Conservation (phyloP, 768 basidiomycete species). For the Glaciozyma antarctica region DNA sequence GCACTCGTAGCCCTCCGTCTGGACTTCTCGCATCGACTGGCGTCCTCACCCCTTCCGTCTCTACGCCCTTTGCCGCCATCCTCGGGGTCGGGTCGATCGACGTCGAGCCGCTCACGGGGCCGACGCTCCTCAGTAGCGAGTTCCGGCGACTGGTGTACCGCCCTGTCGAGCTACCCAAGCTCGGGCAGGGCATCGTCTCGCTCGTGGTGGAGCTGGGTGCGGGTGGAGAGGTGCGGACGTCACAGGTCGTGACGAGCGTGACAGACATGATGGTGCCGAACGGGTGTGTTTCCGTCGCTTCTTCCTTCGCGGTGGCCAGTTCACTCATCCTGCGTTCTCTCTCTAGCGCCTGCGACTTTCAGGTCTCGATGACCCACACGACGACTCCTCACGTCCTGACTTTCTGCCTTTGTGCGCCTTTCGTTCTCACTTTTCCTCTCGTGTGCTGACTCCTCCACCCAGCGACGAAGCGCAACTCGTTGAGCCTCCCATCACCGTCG, state of each 20-base stretch:
- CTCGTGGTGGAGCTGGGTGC: background rate
- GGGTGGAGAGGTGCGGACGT: background rate
- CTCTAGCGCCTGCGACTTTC: background rate
- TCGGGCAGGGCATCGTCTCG: background rate
- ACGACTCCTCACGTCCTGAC: background rate
- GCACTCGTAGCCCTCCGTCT: background rate
- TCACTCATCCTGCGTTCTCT: too few relatives aligned
- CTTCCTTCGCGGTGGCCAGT: too few relatives aligned
- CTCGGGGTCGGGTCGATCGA: background rate
- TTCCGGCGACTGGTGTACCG: constrained; percentile 14
- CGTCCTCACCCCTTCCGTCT: constrained; percentile 1
- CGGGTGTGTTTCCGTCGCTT: constrained; percentile 3
- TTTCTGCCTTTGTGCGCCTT: background rate
- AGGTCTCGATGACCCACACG: background rate
- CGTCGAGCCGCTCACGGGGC: background rate
- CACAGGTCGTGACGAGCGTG: constrained; percentile 2
- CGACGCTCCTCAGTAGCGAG: background rate
- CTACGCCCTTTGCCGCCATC: background rate
- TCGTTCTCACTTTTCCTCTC: background rate
- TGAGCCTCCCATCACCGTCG: background rate
- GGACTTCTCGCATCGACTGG: constrained; percentile 1
- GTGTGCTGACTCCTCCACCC: background rate
- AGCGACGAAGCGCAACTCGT: background rate
- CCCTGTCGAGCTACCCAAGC: background rate
- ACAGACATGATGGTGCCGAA: constrained; percentile 13